Evolutionary conservation across 1,284 basidiomycete species (phyloP), one percentile per base, ranked within the genome.

Genomic region (Ustilago bromivora): DNA sequence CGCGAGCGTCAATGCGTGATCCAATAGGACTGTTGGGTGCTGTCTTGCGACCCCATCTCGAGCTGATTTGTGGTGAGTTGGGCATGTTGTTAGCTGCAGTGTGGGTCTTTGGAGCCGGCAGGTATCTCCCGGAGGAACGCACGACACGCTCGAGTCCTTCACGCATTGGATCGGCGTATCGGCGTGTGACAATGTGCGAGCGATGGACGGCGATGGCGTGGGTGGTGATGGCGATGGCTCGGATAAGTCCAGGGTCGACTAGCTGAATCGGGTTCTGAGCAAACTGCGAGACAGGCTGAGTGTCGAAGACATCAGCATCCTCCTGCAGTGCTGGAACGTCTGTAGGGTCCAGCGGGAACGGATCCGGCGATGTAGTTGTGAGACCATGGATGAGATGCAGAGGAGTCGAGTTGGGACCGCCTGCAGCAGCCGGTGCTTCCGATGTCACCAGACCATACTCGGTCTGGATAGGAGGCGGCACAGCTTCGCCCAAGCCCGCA

Each of bases 311-410:
- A 49, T 74, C 63, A 19, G 57, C 57, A 15, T 75, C 71, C 19
- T 79, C 64, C 10, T 73, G 64, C 61, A 82, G 61, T 12, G 76
- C 78, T 4, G 82, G 78, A 36, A 84, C 77, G 31, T 85, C 84
- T 4, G 81, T 70, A 4, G 72, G 78, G 57, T 85, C 84, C 13
- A 85, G 71, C 28, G 84, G 83, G 55, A 85, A 82, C 1, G 79
- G 75, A 31, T 78, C 77, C 3, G 81, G 78, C 52, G 74, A 73
- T 4, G 80, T 78, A 3, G 79, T 80, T 1, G 84, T 85, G 23
- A 85, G 73, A 10, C 82, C 84, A 57, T 85, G 84, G 55, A 84
- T 80, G 46, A 85, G 73, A 61, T 85, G 84, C 49, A 85, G 66
- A 7, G 84, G 84, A 28, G 79, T 83, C 66, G 84, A 79, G 40